Base-by-base conservation (phyloP, 2,329 filamentous ascomycete species). In the Albophoma yamanashiensis region DNA sequence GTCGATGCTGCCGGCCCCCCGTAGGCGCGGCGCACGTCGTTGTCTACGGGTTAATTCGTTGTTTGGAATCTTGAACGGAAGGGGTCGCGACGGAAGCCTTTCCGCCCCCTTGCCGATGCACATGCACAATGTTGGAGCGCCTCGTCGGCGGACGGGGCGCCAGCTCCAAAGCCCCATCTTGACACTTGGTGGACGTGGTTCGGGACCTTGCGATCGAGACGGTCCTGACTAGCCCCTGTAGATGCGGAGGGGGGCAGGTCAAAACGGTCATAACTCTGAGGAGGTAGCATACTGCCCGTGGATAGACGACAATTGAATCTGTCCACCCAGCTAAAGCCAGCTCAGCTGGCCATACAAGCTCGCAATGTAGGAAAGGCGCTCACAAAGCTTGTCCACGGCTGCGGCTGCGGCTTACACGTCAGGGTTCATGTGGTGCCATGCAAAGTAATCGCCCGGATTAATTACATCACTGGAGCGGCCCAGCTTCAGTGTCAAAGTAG, bases 241-340 rank as follows among this genome's bases (percentile, higher is more conserved):
- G 65, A 68, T 67, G 66, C 61, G 65, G 61, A 59, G 62, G 66
- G 63, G 59, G 67, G 63, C 65, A 68, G 66, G 62, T 63, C n/a
- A n/a, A n/a, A n/a, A n/a, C n/a, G n/a, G n/a, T n/a, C n/a, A n/a
- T n/a, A n/a, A n/a, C n/a, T n/a, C n/a, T 4, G 27, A 53, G 50
- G 27, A 53, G 8, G n/a, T 36, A 20, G 6, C 9, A 38, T 38
- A n/a, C 56, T 47, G 56, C 43, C 42, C 25, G 45, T 65, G 61
- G 68, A 72, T 81, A 81, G 79, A 80, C 60, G 78, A 76, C 78
- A 68, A 66, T 79, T 78, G 79, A 82, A 81, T 79, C 78, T 79
- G 79, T 75, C 15, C 53, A 40, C 53, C 12, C 36, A 27, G 22
- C n/a, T 22, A 27, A 40, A 56, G 0, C n/a, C 5, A 9, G 50